A percentile compares a stretch with the other conserved stretches of the same genome.
These are phyloP conservation scores for Thalassiosira allenii DNA, from an alignment of 352 stramenopile genomes.

Conservation along the genomic window DNA sequence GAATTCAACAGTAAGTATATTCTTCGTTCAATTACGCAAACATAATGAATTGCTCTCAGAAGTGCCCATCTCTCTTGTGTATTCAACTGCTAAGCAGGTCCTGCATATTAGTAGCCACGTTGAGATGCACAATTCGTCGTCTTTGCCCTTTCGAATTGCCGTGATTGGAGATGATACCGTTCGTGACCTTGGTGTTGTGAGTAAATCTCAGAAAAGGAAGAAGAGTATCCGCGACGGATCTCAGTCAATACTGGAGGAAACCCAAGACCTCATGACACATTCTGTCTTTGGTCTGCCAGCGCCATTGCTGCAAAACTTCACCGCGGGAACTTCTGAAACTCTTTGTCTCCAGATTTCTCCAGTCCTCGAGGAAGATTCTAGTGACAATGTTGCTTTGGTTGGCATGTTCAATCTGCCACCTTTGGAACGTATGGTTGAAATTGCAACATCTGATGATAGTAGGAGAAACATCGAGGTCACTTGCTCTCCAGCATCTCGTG, in stretches of 20 bases:
- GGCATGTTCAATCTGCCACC: slow-evolving; percentile 66
- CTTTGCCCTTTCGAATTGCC: slow-evolving; percentile 65
- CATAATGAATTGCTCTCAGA: no score
- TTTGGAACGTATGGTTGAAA: slow-evolving; percentile 60
- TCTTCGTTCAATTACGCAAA: no score
- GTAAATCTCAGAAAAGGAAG: slow-evolving; percentile 48
- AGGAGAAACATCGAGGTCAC: slow-evolving; percentile 55
- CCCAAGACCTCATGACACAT: slow-evolving; percentile 62
- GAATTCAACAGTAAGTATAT: slow-evolving; percentile 80
- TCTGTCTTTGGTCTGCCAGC: slow-evolving; percentile 70
- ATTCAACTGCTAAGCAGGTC: no score
- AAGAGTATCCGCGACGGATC: slow-evolving; percentile 20
- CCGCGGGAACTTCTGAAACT: slow-evolving; percentile 56
- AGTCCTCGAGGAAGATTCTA: slow-evolving; percentile 44
- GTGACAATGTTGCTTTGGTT: slow-evolving; percentile 36
- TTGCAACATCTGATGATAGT: slow-evolving; percentile 56
- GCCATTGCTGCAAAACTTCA: slow-evolving; percentile 56
- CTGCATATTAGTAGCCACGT: slow-evolving; percentile 82
- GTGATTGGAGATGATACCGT: slow-evolving; percentile 62
- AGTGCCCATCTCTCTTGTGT: no score
- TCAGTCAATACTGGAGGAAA: slow-evolving; percentile 57
- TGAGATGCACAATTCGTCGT: slow-evolving; percentile 75
- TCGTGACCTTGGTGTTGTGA: slow-evolving; percentile 60
- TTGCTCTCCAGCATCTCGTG: slow-evolving; percentile 50
- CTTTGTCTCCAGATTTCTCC: slow-evolving; percentile 64